Conservation (phyloP, 768 basidiomycete genomes). For the Cystofilobasidium ferigula region DNA sequence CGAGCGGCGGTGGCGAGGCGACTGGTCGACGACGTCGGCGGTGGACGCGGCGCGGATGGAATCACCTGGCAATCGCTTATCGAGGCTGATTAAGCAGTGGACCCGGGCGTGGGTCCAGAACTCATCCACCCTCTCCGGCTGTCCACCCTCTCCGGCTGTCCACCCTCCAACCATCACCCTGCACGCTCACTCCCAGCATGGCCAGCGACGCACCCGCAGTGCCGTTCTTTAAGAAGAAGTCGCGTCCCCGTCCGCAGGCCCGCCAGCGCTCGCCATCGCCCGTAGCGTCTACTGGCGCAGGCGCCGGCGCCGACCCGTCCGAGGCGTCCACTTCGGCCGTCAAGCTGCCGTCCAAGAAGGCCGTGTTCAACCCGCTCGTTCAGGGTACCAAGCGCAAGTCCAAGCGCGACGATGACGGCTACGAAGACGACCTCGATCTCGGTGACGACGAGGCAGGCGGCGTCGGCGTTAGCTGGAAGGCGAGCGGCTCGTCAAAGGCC, state of each 20-base stretch:
- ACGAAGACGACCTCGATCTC: slow-evolving; percentile 37
- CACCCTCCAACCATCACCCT: not conserved
- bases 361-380: slow-evolving; percentile 57
- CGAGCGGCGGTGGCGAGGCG: too few relatives aligned
- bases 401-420: slow-evolving; percentile 39
- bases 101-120: too few relatives aligned
- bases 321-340: slow-evolving; percentile 41
- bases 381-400: slow-evolving; percentile 61
- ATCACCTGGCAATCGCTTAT: too few relatives aligned
- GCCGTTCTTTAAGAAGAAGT: slow-evolving; percentile 81
- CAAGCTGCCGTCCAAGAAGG: slow-evolving; percentile 62
- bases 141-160: too few relatives aligned
- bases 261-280: slow-evolving; percentile 68
- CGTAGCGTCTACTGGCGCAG: not conserved
- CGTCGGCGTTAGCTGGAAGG: slow-evolving; percentile 38
- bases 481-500: slow-evolving; percentile 38
- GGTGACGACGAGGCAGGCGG: slow-evolving; percentile 43
- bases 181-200: slow-evolving; percentile 8
- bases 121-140: too few relatives aligned
- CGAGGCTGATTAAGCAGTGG: too few relatives aligned
- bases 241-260: slow-evolving; percentile 60
- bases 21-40: too few relatives aligned
- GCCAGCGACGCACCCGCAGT: slow-evolving; percentile 40
- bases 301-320: not conserved
- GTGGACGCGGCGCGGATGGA: too few relatives aligned